Evolutionary conservation across 2,329 filamentous ascomycete genomes (phyloP), one percentile per base, ranked within the genome.

Genomic region (Triangularia verruculosa): DNA sequence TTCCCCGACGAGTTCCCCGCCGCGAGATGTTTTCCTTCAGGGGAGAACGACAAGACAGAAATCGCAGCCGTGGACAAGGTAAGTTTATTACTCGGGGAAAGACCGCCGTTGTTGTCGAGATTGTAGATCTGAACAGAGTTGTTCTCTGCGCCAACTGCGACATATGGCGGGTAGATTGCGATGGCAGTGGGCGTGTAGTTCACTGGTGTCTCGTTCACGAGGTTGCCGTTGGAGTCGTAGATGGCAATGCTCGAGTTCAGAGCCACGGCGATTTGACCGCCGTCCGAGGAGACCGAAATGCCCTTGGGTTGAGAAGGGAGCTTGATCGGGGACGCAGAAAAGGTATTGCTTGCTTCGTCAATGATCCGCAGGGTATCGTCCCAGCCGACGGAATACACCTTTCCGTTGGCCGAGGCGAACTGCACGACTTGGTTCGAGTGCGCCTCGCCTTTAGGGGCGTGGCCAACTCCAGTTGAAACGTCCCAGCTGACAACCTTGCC

Each of bases 341-440:
- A 97, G 0, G 88, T 91, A 71, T 87, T 89, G 59, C 89, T 86
- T 0, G 87, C 83, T 64, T 89, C 83, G 68, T 96, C 93, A 34
- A 96, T 83, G 52, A 86, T 89, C 66, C 93, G 89, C 34, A 98
- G 81, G 0, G 89, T 92, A 75, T 99, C 95, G 73, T 99, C 95
- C 95, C 94, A 99, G 67, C 89, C 93, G 60, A 94, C 90, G 72
- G 89, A 94, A 78, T 91, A 93, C n/a, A 92, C 86, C 68, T 87
- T 84, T 32, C 87, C 84, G 3, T 80, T 74, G 7, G 80, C 80
- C 0, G 86, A 79, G 2, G 89, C 80, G 67, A 99, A 89, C 58
- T 91, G 90, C 3, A 88, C 86, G 59, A 98, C 87, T 75, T 96
- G 93, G 75, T 94, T 96, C 7, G 90, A 90, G 76, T 97, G 95